Evolutionary conservation across 805 yeast species (phyloP), one percentile per base, ranked within the genome.

Genomic region (Sugiyamaella qingdaonensis): DNA sequence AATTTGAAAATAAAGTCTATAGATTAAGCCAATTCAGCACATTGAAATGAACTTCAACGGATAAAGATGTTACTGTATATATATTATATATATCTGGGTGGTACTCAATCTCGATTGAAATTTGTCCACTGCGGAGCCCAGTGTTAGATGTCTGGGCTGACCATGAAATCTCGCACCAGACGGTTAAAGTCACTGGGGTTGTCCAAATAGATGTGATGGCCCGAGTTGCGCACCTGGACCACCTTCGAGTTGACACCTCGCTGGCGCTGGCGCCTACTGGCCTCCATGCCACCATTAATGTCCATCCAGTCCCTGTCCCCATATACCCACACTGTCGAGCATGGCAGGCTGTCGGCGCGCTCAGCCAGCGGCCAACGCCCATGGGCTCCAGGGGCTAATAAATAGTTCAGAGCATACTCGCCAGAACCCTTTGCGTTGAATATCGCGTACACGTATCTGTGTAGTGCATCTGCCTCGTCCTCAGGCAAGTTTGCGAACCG

Each of bases 371-470:
- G 95, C 61, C 78, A 72, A 56, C 97, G 74, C 0, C 97, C 95
- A 47, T 81, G 80, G 0, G 96, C 98, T 2, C 98, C 99, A 5
- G 97, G 95, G 0, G 88, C 91, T 21, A 92, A 71, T 16, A 90
- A 73, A 64, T 85, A 86, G 59, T 88, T 86, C 58, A 94, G 73
- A 75, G 92, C 84, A 66, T 92, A 92, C 70, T 92, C 99, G 5
- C 98, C 98, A 0, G 95, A 87, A 0, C 99, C 99, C 2, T 76
- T 80, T 7, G 88, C 85, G 58, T 84, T 87, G 74, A 94, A 94
- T 10, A 91, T 88, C 2, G 84, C 80, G 68, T 92, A 91, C 0
- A 92, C 74, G 66, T 94, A 94, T 58, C 76, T 74, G 64, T 94
- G 98, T 58, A 92, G 71, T 4, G 80, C 72, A 19, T 69, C 67